Base-by-base conservation (phyloP, 768 basidiomycete genomes). In the Sarcodon sp. region DNA sequence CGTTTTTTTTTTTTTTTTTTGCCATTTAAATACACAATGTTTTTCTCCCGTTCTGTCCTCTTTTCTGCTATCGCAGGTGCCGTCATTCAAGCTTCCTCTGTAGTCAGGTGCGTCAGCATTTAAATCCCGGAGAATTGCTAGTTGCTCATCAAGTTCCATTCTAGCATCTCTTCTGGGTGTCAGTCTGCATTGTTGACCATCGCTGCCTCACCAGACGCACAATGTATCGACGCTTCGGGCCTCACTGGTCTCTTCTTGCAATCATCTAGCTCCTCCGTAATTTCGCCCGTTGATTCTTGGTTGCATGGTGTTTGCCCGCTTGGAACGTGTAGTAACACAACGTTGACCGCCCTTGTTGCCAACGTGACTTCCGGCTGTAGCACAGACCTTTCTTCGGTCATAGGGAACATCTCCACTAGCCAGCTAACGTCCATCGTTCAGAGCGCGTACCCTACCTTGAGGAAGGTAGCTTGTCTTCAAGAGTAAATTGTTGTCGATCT, bases 201-300 rank as follows among this genome's bases (percentile, higher is more conserved):
- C 34, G 71, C 71, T 4, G 54, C 61, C 18, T 53, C 56, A 52
- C 46, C 70, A 0, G 73, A 73, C 37, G 72, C 70, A 1, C 53
- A 64, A 9, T 83, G 81, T 60, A 58, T 83, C 45, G 72, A 69
- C 52, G 68, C 72, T 6, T 55, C 63, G 3, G 64, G 67, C 31
- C 61, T 81, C n/a, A 41, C 73, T 44, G 53, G 69, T 4, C 51
- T 79, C 45, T 50, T 69, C 47, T 51, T 65, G 21, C 54, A 61
- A 16, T 52, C 57, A 48, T 43, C 53, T 10, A 65, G 65, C 45
- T 53, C 59, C 13, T 74, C 76, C 8, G 50, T 80, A 43, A 61
- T 77, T n/a, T 52, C 55, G 4, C 65, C 76, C 10, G 54, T 86
- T 48, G 66, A 81, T 61, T 69, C 46, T 36, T 88, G 85, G 85